Base-by-base conservation (phyloP, 441 rosid genomes). In the Bruguiera hainesii region DNA sequence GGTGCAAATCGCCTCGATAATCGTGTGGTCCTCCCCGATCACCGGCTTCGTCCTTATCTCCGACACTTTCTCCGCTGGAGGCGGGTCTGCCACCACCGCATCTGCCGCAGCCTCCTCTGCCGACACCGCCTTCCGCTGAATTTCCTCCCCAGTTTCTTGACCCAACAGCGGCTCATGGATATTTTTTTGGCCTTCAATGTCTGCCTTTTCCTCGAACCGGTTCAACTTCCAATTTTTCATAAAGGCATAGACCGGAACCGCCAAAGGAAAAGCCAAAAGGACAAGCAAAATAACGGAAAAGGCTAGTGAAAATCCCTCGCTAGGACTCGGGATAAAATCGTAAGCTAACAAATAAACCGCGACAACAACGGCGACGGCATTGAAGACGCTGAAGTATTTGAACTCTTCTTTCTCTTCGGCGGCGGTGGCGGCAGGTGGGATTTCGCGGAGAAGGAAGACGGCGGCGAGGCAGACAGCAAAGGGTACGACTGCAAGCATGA, bases 11-110 rank as follows among this genome's bases (percentile, higher is more conserved):
- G 88, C 89, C 71, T 93, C 93, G 21, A 73, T 13, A 9, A 93
- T 83, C 26, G 96, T 89, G 51, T 93, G 98, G 0, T 93, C 97
- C 61, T 93, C 97, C 46, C 98, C 98, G 15, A 93, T 35, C 51
- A 61, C 82, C 51, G 96, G 95, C 59, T 29, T 73, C 71, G 71
- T 66, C 78, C 74, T 80, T 30, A 18, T 68, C 80, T 55, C 79
- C 63, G 21, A 60, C 70, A 29, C 56, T 35, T 0, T 25, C 66
- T 16, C 73, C 52, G 6, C 63, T 4, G 8, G 75, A 33, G 58
- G 58, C 18, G 58, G 18, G 25, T 31, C 66, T 7, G 28, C 75
- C 0, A 53, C 74, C 9, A 31, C 77, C 59, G 75, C 75, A 4
- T 19, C 70, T 46, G 52, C 75, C 58, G 8, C 72, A 26, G 26